Percentiles rank a stretch among this genome's conserved stretches.
These are phyloP conservation scores for Candida morakotiae DNA, from an alignment of 805 yeast species.

Conservation along the genomic window DNA sequence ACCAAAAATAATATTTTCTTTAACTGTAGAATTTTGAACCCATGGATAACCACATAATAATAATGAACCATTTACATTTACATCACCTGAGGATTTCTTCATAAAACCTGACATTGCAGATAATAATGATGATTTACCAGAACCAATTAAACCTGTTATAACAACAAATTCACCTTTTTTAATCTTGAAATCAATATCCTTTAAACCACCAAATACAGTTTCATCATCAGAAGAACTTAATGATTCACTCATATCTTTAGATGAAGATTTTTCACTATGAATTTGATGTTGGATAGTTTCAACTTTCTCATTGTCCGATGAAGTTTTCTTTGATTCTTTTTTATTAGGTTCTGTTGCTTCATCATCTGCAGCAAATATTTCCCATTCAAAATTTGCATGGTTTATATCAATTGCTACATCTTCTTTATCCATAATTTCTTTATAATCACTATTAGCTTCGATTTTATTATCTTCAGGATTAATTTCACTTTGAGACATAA, in stretches of 20 bases:
- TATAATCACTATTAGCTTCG: constrained; percentile 21
- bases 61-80: constrained; percentile 25
- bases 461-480: constrained; percentile 28
- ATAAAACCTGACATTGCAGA: constrained; percentile 36
- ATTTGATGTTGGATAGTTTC: constrained; percentile 1
- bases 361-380: constrained; percentile 18
- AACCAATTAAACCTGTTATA: constrained; percentile 33
- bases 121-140: constrained; percentile 35
- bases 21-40: constrained; percentile 33
- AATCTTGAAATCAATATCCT: constrained; percentile 19
- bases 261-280: constrained; percentile 5
- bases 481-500: constrained; percentile 44
- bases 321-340: constrained; percentile 4
- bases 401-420: constrained; percentile 18
- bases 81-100: constrained; percentile 26
- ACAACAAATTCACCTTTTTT: constrained; percentile 32
- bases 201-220: constrained; percentile 23
- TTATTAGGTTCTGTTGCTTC: constrained; percentile 9
- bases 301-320: constrained; percentile 7
- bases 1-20: constrained; percentile 31
- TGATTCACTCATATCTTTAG: constrained; percentile 10
- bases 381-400: constrained; percentile 29
- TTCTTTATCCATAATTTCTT: constrained; percentile 19
- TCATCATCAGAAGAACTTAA: constrained; percentile 12
- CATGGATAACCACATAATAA: constrained; percentile 33